These are phyloP conservation scores for Yamagishiella unicocca DNA, from an alignment of 139 green algal genomes.

Conservation along the genomic window DNA sequence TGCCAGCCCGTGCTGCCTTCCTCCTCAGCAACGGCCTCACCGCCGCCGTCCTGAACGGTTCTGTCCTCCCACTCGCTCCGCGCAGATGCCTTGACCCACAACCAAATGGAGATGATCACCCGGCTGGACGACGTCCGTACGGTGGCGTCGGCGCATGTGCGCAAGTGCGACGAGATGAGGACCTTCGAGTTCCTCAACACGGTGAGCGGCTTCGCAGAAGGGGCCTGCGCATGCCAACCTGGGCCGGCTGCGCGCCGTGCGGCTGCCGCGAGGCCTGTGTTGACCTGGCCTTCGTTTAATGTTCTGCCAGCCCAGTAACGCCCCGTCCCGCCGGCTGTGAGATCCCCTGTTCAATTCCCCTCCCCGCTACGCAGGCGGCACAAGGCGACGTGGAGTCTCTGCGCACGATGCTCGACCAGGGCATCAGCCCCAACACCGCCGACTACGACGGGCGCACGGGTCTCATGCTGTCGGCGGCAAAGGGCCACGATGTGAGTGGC, in stretches of 20 bases:
- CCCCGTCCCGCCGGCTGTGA: no score
- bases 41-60: not conserved
- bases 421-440: conserved; percentile 48
- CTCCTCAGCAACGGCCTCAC: not conserved
- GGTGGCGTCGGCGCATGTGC: not conserved
- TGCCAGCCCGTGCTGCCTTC: not conserved
- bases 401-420: conserved; percentile 70
- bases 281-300: not conserved
- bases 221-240: no score
- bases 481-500: conserved; percentile 62
- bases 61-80: not conserved
- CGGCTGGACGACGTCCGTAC: conserved; percentile 38
- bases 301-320: no score
- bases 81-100: conserved; percentile 22
- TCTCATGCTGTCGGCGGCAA: conserved; percentile 69
- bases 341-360: not conserved
- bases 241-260: no score
- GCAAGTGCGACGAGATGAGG: conserved; percentile 45
- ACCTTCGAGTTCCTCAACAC: conserved; percentile 52
- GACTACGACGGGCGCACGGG: conserved; percentile 63
- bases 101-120: conserved; percentile 37
- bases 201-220: not conserved
- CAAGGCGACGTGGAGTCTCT: conserved; percentile 55
- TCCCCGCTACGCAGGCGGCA: conserved; percentile 18
- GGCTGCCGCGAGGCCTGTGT: not conserved